phyloP scores from a whole-genome alignment of 2,329 filamentous ascomycete species.

The Ascochyta lentis region DNA sequence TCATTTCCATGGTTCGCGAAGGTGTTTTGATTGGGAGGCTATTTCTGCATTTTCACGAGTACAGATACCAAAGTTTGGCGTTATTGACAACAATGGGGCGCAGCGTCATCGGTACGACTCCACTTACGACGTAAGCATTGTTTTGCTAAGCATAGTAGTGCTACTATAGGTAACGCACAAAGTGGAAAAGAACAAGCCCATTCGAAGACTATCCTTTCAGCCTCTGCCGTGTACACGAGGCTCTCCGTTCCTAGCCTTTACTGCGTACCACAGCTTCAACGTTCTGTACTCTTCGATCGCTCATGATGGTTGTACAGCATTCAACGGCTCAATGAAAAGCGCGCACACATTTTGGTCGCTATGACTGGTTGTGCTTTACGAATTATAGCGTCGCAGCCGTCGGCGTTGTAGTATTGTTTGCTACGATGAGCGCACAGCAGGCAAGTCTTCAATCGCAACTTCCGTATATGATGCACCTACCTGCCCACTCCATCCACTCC shows the following conservation, averaged over 20 bases:
- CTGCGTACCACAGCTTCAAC: neutral
- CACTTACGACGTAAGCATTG: slow-evolving; percentile 2
- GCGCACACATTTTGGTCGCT: neutral
- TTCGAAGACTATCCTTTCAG: neutral
- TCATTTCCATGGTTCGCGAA: neutral
- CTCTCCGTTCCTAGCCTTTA: neutral
- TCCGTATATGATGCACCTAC: neutral
- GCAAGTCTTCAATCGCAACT: neutral
- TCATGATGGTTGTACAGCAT: neutral
- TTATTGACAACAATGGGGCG: neutral
- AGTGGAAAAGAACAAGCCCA: neutral
- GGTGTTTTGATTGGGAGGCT: slow-evolving; percentile 3
- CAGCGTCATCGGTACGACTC: slow-evolving; percentile 6
- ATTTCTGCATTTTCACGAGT: slow-evolving; percentile 2
- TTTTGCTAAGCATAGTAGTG: slow-evolving; percentile 7
- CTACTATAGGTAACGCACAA: slow-evolving; percentile 7
- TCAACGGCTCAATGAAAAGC: neutral
- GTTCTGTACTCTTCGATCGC: neutral
- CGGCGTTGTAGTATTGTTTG: neutral
- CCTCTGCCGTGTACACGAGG: neutral
- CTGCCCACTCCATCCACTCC: neutral
- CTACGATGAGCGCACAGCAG: neutral
- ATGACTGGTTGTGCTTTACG: neutral
- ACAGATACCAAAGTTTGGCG: slow-evolving; percentile 13
- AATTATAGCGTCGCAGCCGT: neutral